These are phyloP conservation scores for Parsonsia alboflavescens DNA, from an alignment of 257 asterid species.

Conservation along the genomic window DNA sequence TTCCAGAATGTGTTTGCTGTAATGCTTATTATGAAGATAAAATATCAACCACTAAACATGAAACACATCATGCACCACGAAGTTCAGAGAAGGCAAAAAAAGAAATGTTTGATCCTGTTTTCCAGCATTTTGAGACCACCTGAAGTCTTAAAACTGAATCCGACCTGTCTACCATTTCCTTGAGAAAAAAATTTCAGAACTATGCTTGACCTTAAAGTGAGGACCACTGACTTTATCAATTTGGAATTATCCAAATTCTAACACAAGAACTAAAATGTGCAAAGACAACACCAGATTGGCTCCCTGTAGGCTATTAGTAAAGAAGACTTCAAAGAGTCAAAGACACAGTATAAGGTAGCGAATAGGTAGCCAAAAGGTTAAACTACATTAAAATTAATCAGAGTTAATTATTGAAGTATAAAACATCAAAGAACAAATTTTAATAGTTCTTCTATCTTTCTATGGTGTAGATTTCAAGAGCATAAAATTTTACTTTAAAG, in stretches of 20 bases:
- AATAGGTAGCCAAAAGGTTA: neutral
- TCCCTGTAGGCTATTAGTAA: neutral
- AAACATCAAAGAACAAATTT: neutral
- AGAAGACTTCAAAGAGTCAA: neutral
- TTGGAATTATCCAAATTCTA: neutral
- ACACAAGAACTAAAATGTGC: neutral
- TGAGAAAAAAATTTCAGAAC: neutral
- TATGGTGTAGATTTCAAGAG: neutral
- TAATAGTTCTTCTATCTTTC: neutral
- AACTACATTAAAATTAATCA: neutral
- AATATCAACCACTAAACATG: neutral
- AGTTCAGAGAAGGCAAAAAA: neutral
- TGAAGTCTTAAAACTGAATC: neutral
- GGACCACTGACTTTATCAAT: no score
- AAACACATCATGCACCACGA: neutral
- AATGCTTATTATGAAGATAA: neutral
- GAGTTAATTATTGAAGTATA: neutral
- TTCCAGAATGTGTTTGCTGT: neutral
- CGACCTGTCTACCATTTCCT: neutral
- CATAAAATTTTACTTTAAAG: neutral
- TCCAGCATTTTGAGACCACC: neutral
- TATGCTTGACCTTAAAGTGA: neutral
- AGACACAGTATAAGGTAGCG: neutral
- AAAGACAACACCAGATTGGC: neutral
- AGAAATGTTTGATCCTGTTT: neutral